These are phyloP conservation scores for Hydnomerulius pinastri DNA, from an alignment of 768 basidiomycete species.

Conservation along the genomic window DNA sequence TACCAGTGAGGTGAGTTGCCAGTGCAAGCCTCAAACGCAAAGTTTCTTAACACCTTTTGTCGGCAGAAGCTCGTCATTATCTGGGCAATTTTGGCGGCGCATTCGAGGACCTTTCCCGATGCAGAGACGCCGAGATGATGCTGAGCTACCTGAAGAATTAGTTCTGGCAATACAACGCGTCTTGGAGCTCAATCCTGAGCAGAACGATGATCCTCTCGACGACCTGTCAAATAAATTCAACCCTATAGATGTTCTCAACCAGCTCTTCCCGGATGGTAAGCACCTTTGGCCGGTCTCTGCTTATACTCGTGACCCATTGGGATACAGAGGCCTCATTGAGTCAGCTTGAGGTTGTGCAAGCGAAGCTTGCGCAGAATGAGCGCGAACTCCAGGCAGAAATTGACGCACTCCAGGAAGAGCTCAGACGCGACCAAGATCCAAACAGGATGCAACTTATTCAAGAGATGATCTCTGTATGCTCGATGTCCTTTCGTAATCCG, in stretches of 20 bases:
- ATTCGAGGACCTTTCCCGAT: constrained; percentile 8
- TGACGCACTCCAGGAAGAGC: constrained; percentile 60
- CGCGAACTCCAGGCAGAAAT: constrained; percentile 73
- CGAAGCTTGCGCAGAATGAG: constrained; percentile 68
- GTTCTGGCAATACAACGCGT: constrained; percentile 71
- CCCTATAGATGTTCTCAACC: constrained; percentile 52
- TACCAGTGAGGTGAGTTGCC: too few relatives aligned
- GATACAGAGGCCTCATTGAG: constrained; percentile 71
- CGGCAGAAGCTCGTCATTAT: too few relatives aligned
- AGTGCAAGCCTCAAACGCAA: too few relatives aligned
- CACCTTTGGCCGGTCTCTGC: constrained; percentile 13
- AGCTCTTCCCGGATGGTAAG: constrained; percentile 79
- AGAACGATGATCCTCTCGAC: constrained; percentile 56
- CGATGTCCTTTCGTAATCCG: neutral
- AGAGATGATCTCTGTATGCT: constrained; percentile 89
- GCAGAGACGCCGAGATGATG: constrained; percentile 28
- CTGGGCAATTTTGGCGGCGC: constrained; percentile 1
- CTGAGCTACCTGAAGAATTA: constrained; percentile 66
- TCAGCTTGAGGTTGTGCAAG: constrained; percentile 70
- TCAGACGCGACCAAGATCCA: constrained; percentile 82
- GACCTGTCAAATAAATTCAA: constrained; percentile 58
- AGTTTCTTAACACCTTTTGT: too few relatives aligned
- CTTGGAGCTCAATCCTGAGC: constrained; percentile 51
- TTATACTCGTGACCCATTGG: constrained; percentile 1
- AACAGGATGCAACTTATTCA: constrained; percentile 88